phyloP scores from a whole-genome alignment of 371 early-diverging fungal genomes.

The Thermomucor indicae-seudaticae region DNA sequence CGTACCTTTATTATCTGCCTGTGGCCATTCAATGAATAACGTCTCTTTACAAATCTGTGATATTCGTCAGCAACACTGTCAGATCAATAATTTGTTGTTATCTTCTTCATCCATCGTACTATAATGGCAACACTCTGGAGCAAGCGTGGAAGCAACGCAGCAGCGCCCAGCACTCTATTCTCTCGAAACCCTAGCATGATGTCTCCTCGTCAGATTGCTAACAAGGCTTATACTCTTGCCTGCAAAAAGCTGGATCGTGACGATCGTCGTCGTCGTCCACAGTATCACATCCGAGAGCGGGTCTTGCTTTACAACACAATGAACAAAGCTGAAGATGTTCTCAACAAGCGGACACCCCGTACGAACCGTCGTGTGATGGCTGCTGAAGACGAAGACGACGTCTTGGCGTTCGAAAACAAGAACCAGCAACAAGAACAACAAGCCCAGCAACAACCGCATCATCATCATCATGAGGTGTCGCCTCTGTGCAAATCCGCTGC shows the following conservation, averaged over 20 bases:
- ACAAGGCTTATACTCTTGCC: conserved; percentile 32
- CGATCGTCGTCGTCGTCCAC: conserved; percentile 29
- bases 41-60: no score
- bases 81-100: no score
- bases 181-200: conserved; percentile 7
- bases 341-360: conserved; percentile 32
- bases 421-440: neutral
- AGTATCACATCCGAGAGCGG: conserved; percentile 38
- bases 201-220: conserved; percentile 45
- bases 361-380: conserved; percentile 44
- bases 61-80: no score
- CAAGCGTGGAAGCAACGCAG: no score
- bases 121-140: no score
- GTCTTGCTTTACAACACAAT: conserved; percentile 35
- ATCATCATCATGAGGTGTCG: neutral
- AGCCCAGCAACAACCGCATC: neutral
- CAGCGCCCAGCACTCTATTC: conserved; percentile 9
- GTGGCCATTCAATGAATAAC: no score
- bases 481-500: neutral
- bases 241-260: conserved; percentile 44
- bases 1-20: no score
- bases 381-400: conserved; percentile 36
- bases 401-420: neutral
- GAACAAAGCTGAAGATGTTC: conserved; percentile 32
- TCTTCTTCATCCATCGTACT: no score